Evolutionary conservation across 331 rosid genomes (phyloP).

Genomic region (Stylosanthes scabra): DNA sequence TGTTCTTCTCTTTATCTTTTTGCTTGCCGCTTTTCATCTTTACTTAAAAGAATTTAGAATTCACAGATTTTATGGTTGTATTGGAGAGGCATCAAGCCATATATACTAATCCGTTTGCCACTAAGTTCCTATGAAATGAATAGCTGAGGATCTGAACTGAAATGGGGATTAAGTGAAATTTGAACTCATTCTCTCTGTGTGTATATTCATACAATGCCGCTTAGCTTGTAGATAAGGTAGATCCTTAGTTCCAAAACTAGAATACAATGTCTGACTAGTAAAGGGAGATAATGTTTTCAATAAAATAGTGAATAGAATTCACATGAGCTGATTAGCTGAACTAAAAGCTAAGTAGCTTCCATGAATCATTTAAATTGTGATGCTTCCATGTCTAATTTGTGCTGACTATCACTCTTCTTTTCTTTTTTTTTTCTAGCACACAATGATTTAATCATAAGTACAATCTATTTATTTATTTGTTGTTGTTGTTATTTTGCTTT

Average conservation of each 20-base stretch:
- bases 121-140: neutral
- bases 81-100: neutral
- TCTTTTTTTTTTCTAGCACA: too few relatives aligned
- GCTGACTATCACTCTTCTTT: too few relatives aligned
- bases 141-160: conserved; percentile 37
- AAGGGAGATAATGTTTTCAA: neutral
- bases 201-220: neutral
- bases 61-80: neutral
- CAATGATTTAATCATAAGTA: neutral
- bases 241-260: conserved; percentile 32
- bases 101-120: neutral
- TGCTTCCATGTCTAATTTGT: conserved; percentile 1
- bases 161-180: conserved; percentile 10
- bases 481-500: conserved; percentile 29
- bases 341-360: conserved; percentile 6
- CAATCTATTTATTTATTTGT: conserved; percentile 20
- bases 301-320: neutral
- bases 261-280: neutral
- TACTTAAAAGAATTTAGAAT: neutral
- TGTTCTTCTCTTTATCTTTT: neutral
- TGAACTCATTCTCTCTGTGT: neutral
- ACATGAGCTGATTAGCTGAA: neutral
- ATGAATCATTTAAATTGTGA: conserved; percentile 22
- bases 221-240: conserved; percentile 34
- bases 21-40: neutral